A percentile compares a stretch with the other conserved stretches of the same genome.
Conservation (phyloP, 108 stramenopile genomes). For the Pseudonitzschia delicatissima region DNA sequence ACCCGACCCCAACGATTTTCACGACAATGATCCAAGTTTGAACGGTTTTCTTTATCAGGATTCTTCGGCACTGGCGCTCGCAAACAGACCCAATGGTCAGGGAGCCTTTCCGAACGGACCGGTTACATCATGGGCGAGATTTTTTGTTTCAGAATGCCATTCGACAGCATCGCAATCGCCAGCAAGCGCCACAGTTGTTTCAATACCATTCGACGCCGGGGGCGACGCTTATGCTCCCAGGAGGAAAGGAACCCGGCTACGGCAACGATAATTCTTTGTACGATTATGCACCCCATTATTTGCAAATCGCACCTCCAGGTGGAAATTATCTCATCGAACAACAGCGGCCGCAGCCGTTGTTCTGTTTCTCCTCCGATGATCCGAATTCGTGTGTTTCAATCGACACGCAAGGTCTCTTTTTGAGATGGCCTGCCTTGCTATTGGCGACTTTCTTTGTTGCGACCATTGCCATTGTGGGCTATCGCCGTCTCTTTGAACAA, state of each 20-base stretch:
- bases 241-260: not conserved
- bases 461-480: not conserved
- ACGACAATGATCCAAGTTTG: not conserved
- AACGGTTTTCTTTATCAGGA: not conserved
- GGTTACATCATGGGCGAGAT: constrained; percentile 8
- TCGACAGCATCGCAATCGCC: not conserved
- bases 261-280: not conserved
- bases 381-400: constrained; percentile 1
- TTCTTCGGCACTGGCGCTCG: not conserved
- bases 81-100: not conserved
- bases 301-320: not conserved
- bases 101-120: not conserved
- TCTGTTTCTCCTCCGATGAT: not conserved
- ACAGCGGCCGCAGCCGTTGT: not conserved
- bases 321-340: not conserved
- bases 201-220: not conserved
- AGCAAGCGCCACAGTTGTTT: not conserved
- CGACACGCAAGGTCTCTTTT: not conserved
- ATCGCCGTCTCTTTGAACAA: constrained; percentile 10
- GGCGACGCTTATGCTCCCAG: not conserved
- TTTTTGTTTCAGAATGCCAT: not conserved
- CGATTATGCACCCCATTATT: not conserved
- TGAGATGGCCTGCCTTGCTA: not conserved
- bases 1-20: not conserved
- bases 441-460: constrained; percentile 3